A percentile compares a stretch with the other conserved stretches of the same genome.
phyloP scores from a whole-genome alignment of 768 basidiomycete species.

The Mycena capillaripes region DNA sequence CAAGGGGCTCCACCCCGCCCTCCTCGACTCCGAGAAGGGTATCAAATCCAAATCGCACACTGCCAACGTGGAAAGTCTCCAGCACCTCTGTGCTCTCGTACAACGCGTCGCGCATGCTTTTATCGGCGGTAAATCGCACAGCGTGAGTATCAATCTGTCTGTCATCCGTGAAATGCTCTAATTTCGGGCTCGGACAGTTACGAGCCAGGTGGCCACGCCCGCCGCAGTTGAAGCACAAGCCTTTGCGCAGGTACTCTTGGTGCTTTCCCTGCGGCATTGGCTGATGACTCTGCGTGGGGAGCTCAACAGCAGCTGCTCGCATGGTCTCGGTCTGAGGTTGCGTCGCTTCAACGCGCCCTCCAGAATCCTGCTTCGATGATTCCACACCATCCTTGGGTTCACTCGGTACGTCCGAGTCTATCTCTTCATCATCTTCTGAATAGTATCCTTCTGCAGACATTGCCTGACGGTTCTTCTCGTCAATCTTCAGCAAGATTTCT shows the following conservation, averaged over 20 bases:
- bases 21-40: slow-evolving; percentile 6
- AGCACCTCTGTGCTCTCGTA: not conserved
- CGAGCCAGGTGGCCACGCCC: slow-evolving; percentile 1
- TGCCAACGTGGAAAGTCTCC: not conserved
- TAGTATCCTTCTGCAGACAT: slow-evolving; percentile 2
- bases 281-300: not conserved
- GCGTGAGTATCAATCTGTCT: not conserved
- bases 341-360: slow-evolving; percentile 4
- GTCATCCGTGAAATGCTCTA: not conserved
- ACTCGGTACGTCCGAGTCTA: not conserved
- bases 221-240: slow-evolving; percentile 4
- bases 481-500: not conserved
- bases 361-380: not conserved
- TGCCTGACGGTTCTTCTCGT: not conserved
- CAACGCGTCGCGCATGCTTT: not conserved
- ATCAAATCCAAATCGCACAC: not conserved
- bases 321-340: not conserved
- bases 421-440: not conserved
- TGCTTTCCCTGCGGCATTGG: not conserved
- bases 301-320: not conserved
- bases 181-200: not conserved
- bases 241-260: not conserved
- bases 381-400: not conserved
- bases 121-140: not conserved
- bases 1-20: slow-evolving; percentile 11